Evolutionary conservation across 2,329 filamentous ascomycete genomes (phyloP), one percentile per base, ranked within the genome.

Genomic region (Aspergillus sp.): DNA sequence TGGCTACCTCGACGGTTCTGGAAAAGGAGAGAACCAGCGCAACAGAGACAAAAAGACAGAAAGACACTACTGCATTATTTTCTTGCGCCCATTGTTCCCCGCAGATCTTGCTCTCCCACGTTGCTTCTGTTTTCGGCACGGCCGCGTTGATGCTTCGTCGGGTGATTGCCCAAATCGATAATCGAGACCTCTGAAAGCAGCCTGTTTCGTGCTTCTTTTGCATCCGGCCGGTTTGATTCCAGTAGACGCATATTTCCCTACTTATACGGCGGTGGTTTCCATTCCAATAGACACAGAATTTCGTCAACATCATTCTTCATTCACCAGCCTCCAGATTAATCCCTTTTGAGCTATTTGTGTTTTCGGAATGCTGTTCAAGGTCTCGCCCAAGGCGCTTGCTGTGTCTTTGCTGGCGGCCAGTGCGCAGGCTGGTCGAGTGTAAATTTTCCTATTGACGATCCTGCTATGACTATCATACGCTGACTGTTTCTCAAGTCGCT

Each of bases 241-340:
- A 32, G 45, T 52, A 59, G 65, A 57, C 51, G 64, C 49, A 39
- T 31, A 52, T 54, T 54, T 52, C 24, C 65, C 64, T 71, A 73
- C 69, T 74, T 74, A 74, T 71, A 69, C 53, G 64, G 36, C 36
- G 6, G 58, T 47, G 60, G 67, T 67, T 63, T 59, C 70, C 67
- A 71, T 71, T 63, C 65, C 65, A 65, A 57, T 64, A 59, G 62
- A 59, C 56, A 59, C 51, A 58, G 60, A 55, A 59, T 39, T 60
- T 63, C 52, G 24, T 60, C 59, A 66, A 55, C 61, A 59, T 55
- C 59, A 58, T 67, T 69, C 66, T 61, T 52, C 58, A 55, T 59
- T 63, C 22, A 51, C 64, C 68, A 68, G 59, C 64, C 65, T 63
- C 63, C 56, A 65, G 36, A 56, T 57, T 62, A 61, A 61, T 54